Conservation (phyloP, 441 rosid species). For the Brassica hybrid region DNA sequence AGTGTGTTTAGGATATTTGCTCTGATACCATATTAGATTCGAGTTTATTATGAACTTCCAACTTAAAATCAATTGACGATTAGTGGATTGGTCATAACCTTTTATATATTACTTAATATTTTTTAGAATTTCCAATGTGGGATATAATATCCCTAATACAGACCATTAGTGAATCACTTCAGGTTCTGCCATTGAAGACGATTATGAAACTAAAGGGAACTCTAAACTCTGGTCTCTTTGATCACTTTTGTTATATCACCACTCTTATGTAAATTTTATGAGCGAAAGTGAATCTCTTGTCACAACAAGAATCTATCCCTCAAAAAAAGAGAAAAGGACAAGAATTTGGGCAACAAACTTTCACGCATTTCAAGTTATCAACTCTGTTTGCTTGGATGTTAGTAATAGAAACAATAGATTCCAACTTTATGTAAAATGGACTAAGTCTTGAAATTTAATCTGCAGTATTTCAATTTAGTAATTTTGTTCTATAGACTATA, state of each 20-base stretch:
- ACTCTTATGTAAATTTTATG: neutral
- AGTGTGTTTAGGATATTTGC: too few species aligned
- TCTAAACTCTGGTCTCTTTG: constrained; percentile 21
- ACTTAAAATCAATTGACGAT: too few species aligned
- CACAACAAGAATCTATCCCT: neutral
- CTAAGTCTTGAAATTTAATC: neutral
- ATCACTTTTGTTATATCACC: constrained; percentile 20
- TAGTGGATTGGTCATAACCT: too few species aligned
- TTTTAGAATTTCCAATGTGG: too few species aligned
- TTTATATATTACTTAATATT: too few species aligned
- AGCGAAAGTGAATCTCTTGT: neutral
- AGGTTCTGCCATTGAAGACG: constrained; percentile 35
- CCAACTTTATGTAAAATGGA: constrained; percentile 2
- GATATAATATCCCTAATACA: too few species aligned
- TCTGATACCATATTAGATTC: too few species aligned
- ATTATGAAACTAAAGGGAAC: constrained; percentile 18
- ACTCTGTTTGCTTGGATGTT: constrained; percentile 20
- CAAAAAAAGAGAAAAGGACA: constrained; percentile 7
- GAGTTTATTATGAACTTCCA: too few species aligned
- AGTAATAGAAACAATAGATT: neutral
- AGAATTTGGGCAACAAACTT: constrained; percentile 5
- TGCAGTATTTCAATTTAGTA: neutral
- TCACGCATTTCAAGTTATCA: constrained; percentile 32
- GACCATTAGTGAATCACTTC: constrained; percentile 83
- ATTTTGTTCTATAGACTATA: too few species aligned